Conservation (phyloP, 202 grass and related monocot species). For the Dendrocalamus latiflorus region DNA sequence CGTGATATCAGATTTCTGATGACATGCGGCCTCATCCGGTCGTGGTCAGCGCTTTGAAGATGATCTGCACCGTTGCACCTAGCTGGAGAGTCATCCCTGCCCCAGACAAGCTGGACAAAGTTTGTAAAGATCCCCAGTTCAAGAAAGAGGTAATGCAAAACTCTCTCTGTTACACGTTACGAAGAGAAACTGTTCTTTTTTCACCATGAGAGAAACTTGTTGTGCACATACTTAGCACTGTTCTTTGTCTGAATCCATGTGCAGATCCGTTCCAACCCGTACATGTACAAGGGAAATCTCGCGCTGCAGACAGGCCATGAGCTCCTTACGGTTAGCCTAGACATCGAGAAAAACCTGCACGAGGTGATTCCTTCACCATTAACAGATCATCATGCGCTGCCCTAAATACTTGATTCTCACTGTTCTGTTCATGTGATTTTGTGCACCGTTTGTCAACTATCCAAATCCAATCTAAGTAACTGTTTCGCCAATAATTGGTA, state of each 20-base stretch:
- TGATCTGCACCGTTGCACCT: slow-evolving; percentile 44
- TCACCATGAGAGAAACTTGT: background rate
- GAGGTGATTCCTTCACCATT: slow-evolving; percentile 22
- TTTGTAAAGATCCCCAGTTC: slow-evolving; percentile 45
- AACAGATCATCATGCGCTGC: background rate
- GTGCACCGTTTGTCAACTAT: background rate
- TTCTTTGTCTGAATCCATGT: background rate
- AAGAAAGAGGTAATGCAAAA: slow-evolving; percentile 50
- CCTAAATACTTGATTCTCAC: background rate
- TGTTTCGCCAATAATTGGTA: background rate
- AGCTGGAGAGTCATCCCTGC: slow-evolving; percentile 65
- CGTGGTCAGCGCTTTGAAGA: slow-evolving; percentile 39
- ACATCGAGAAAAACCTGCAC: slow-evolving; percentile 56
- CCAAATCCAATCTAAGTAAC: background rate
- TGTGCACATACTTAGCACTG: background rate
- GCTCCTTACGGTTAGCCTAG: slow-evolving; percentile 46
- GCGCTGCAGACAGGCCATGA: slow-evolving; percentile 52
- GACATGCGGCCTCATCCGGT: slow-evolving; percentile 50
- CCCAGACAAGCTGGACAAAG: slow-evolving; percentile 54
- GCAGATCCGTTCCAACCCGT: slow-evolving; percentile 53
- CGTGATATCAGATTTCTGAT: slow-evolving; percentile 44
- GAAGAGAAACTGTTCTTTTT: background rate
- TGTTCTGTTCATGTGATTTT: background rate
- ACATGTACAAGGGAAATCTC: slow-evolving; percentile 47
- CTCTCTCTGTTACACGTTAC: background rate